A percentile compares a stretch with the other conserved stretches of the same genome.
Conservation (phyloP, 192 early-diverging fungal species). For the Cladochytrium replicatum region DNA sequence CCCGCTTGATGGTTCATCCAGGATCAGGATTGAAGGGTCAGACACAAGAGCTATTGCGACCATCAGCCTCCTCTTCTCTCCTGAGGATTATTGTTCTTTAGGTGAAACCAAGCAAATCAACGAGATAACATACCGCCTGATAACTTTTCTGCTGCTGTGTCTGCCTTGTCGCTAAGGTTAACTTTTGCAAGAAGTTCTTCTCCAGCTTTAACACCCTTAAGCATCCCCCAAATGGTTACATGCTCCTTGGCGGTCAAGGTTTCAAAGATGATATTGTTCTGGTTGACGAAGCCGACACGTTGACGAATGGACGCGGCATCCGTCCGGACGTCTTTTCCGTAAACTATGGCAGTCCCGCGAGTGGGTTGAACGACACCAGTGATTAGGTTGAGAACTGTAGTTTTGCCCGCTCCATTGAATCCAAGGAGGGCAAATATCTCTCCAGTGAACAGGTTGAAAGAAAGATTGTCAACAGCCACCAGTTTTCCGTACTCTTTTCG, state of each 20-base stretch:
- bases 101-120: too few relatives aligned
- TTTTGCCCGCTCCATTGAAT: constrained; percentile 61
- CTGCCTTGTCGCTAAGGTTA: too few relatives aligned
- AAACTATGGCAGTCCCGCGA: constrained; percentile 44
- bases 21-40: constrained; percentile 48
- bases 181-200: too few relatives aligned
- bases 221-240: constrained; percentile 46
- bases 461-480: constrained; percentile 16
- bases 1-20: constrained; percentile 50
- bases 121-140: too few relatives aligned
- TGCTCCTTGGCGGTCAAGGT: constrained; percentile 58
- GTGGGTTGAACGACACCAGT: constrained; percentile 52
- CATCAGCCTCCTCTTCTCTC: constrained; percentile 52
- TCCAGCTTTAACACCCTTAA: constrained; percentile 53
- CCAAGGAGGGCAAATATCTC: constrained; percentile 51
- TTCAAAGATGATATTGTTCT: constrained; percentile 53
- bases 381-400: constrained; percentile 57
- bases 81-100: constrained; percentile 43
- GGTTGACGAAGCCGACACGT: too few relatives aligned
- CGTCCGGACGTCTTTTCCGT: too few relatives aligned
- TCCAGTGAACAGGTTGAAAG: too few relatives aligned
- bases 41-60: constrained; percentile 54
- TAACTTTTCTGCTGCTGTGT: too few relatives aligned
- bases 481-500: constrained; percentile 44
- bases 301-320: too few relatives aligned